Conservation (phyloP, 2,329 filamentous ascomycete genomes). For the Fusarium veterinarium region DNA sequence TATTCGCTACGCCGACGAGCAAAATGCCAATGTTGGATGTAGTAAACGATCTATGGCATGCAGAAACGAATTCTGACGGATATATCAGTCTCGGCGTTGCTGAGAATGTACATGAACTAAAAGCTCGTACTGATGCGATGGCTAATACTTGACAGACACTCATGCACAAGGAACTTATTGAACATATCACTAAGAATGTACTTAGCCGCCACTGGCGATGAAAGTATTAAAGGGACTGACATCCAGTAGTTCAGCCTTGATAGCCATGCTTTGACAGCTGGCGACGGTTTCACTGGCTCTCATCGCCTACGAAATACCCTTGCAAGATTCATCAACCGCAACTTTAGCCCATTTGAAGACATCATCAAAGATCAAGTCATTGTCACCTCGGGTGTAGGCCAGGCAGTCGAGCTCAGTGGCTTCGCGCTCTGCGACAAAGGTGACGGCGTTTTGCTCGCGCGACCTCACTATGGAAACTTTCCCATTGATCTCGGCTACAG, state of each 20-base stretch:
- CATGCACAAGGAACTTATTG: not conserved
- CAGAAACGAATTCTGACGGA: not conserved
- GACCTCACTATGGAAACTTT: not conserved
- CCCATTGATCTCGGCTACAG: not conserved
- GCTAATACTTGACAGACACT: not conserved
- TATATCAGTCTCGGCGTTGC: not conserved
- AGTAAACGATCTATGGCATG: not conserved
- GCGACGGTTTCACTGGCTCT: not conserved
- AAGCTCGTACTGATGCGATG: not conserved
- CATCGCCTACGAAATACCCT: not conserved
- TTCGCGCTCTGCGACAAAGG: not conserved
- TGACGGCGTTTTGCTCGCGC: not conserved
- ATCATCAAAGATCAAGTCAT: not conserved
- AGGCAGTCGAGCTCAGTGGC: not conserved
- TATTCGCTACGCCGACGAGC: not conserved
- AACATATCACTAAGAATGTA: not conserved
- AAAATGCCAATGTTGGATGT: not conserved
- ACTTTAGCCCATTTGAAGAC: not conserved
- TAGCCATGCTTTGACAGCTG: not conserved
- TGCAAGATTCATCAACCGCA: not conserved
- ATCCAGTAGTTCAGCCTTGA: not conserved
- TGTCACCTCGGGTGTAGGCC: not conserved
- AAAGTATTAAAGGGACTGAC: not conserved
- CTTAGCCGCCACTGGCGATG: accelerated
- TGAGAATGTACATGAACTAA: not conserved